A percentile compares a stretch with the other conserved stretches of the same genome.
These are phyloP conservation scores for Aegilops bicornis DNA, from an alignment of 176 grass and related monocot genomes.

Conservation along the genomic window DNA sequence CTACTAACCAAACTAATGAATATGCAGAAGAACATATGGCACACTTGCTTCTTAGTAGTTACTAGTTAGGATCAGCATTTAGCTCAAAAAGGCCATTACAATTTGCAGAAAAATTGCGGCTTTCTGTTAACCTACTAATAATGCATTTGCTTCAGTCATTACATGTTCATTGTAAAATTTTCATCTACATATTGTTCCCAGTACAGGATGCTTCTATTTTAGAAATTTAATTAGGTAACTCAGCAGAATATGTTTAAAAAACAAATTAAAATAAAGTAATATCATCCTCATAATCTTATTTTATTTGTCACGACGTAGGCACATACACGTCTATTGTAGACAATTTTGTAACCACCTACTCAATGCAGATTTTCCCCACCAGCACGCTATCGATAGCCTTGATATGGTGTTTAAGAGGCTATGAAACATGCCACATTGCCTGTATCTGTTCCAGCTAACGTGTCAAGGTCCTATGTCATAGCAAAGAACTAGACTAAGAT, in stretches of 20 bases:
- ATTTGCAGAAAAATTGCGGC: background rate
- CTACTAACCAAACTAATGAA: conserved; percentile 20
- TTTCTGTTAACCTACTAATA: background rate
- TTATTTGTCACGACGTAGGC: background rate
- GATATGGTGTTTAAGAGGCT: conserved; percentile 11
- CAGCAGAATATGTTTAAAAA: background rate
- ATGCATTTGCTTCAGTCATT: background rate
- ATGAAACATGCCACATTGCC: background rate
- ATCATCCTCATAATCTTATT: background rate
- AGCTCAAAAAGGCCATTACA: background rate
- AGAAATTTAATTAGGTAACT: background rate
- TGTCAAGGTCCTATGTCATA: conserved; percentile 1
- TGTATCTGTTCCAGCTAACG: conserved; percentile 10
- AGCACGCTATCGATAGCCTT: background rate
- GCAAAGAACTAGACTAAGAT: background rate
- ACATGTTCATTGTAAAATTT: background rate
- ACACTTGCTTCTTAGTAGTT: background rate
- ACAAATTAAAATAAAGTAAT: background rate
- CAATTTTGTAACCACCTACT: conserved; percentile 35
- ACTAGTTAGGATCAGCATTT: background rate
- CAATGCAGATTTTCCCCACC: conserved; percentile 25
- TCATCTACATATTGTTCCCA: background rate
- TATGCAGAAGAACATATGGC: conserved; percentile 2
- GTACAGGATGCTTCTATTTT: background rate
- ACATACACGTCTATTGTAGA: conserved; percentile 16